Conservation (phyloP, 805 yeast species). For the Saccharomycopsis schoenii region DNA sequence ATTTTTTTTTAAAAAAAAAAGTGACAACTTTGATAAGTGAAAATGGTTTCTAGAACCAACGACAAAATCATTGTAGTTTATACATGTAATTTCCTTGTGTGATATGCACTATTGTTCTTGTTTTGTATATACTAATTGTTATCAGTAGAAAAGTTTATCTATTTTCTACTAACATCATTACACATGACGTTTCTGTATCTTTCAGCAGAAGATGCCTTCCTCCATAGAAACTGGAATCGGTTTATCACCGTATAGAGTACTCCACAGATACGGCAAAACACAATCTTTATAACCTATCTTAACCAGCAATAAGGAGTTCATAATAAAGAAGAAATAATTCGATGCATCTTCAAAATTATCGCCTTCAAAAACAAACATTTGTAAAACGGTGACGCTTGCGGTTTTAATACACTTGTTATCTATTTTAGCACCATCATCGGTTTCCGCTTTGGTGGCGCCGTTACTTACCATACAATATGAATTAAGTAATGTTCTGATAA, state of each 20-base stretch:
- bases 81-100: too few relatives aligned
- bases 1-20: too few relatives aligned
- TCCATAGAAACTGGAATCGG: slow-evolving; percentile 61
- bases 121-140: too few relatives aligned
- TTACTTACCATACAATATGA: neutral
- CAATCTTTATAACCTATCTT: slow-evolving; percentile 22
- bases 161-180: neutral
- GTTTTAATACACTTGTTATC: neutral
- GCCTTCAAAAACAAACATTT: slow-evolving; percentile 75
- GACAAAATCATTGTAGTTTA: too few relatives aligned
- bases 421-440: neutral
- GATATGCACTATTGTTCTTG: too few relatives aligned
- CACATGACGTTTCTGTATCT: neutral
- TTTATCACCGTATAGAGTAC: slow-evolving; percentile 70
- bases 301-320: slow-evolving; percentile 3
- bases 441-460: too few relatives aligned
- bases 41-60: too few relatives aligned
- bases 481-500: neutral
- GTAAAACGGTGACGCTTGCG: slow-evolving; percentile 30
- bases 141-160: too few relatives aligned
- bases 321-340: slow-evolving; percentile 3
- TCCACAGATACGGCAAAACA: slow-evolving; percentile 70
- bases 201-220: slow-evolving; percentile 60
- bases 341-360: slow-evolving; percentile 48
- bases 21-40: too few relatives aligned